A percentile compares a stretch with the other conserved stretches of the same genome.
phyloP scores from a whole-genome alignment of 139 green algal species.

The Prasinococcaceae sp. region DNA sequence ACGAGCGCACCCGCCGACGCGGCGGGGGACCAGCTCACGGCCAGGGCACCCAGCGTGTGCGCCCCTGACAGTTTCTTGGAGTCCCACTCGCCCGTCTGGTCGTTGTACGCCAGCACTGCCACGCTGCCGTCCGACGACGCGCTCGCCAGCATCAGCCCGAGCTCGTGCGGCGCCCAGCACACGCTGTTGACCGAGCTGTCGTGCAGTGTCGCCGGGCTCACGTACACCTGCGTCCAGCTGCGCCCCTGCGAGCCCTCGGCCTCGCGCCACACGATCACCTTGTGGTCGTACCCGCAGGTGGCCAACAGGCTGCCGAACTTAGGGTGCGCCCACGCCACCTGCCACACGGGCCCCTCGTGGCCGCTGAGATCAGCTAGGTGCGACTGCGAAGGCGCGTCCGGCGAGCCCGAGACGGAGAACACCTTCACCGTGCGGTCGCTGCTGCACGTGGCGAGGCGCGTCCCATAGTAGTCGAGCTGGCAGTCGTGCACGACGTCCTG shows the following conservation, averaged over 20 bases:
- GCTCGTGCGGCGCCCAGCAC: constrained; percentile 79
- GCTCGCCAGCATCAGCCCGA: constrained; percentile 69
- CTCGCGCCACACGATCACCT: constrained; percentile 89
- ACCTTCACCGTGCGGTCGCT: constrained; percentile 79
- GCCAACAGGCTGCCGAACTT: constrained; percentile 86
- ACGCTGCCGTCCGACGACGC: constrained; percentile 82
- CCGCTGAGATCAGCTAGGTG: constrained; percentile 62
- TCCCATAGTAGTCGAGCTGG: constrained; percentile 94
- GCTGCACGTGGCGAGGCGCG: constrained; percentile 76
- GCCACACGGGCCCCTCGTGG: constrained; percentile 87
- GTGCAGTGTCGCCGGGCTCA: constrained; percentile 26
- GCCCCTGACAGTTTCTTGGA: constrained; percentile 25
- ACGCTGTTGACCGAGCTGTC: constrained; percentile 81
- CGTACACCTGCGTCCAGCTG: constrained; percentile 46
- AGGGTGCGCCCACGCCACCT: constrained; percentile 81
- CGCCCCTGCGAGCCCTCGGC: constrained; percentile 48
- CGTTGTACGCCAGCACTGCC: constrained; percentile 37
- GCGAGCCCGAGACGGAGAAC: constrained; percentile 50
- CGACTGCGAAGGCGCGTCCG: constrained; percentile 18
- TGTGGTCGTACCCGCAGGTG: constrained; percentile 78
- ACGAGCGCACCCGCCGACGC: constrained; percentile 43
- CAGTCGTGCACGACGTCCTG: constrained; percentile 74
- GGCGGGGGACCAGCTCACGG: constrained; percentile 80
- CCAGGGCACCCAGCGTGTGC: constrained; percentile 68
- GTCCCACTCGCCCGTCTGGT: constrained; percentile 17